phyloP scores from a whole-genome alignment of 192 early-diverging fungal species.

The Chytriomyces hyalinus region DNA sequence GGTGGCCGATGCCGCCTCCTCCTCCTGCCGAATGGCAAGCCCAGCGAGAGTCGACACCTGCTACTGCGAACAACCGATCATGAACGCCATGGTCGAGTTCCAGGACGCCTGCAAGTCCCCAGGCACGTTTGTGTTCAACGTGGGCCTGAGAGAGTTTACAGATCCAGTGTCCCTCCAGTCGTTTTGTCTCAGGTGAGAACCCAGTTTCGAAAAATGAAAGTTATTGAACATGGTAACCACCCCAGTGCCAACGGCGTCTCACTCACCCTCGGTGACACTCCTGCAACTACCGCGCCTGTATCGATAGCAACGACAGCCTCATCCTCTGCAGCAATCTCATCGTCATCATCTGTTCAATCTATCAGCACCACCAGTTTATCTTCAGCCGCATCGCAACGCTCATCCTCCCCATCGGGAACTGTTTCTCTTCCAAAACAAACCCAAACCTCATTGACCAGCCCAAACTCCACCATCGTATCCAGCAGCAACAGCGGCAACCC shows the following conservation, averaged over 20 bases:
- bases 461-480: background rate
- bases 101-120: background rate
- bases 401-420: background rate
- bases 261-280: too few relatives aligned
- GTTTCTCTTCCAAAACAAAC: background rate
- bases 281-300: background rate
- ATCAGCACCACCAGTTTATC: background rate
- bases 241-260: background rate
- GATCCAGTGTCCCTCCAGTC: background rate
- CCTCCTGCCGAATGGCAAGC: background rate
- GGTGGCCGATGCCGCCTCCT: background rate
- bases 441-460: background rate
- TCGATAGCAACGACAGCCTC: background rate
- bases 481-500: background rate
- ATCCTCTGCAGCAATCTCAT: background rate
- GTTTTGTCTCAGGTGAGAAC: background rate
- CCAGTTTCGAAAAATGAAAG: background rate
- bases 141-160: background rate
- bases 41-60: background rate
- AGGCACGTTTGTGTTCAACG: background rate
- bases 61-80: background rate
- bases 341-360: background rate
- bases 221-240: background rate
- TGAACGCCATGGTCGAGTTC: constrained; percentile 1
- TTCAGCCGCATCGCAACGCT: background rate